Evolutionary conservation across 2,329 filamentous ascomycete genomes (phyloP), one percentile per base, ranked within the genome.

Genomic region (Aspergillus arachidicola): DNA sequence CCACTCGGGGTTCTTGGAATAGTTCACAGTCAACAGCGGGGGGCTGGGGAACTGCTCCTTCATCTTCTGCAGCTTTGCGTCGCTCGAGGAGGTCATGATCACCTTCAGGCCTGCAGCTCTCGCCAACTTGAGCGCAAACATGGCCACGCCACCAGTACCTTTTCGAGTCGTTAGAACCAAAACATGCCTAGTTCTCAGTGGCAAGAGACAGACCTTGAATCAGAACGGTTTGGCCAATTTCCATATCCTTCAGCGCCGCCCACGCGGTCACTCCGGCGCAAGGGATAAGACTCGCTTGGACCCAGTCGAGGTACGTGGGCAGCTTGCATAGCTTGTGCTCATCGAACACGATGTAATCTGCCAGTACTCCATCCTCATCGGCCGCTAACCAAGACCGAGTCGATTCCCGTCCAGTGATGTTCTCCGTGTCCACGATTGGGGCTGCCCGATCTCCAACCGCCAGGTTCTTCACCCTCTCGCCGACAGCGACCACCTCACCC

Each of bases 201-300:
- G 21, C 4, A 30, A 16, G 7, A 23, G 6, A 66, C 65, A 59
- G 64, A 76, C 78, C 80, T 75, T 83, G 81, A 45, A 83, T 80
- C 23, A 83, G 68, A 21, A 83, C 77, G 2, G 70, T 81, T 62
- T 79, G 67, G 1, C 80, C 79, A 21, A 80, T 75, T 0, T 64
- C 67, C 12, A 75, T 67, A 1, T 74, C 79, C 64, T 78, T 80
- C n/a, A 82, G 64, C 0, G 80, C 79, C 53, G 75, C 72, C 79
- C 81, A 83, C 1, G 82, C 81, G 0, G 81, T 83, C 0, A 78
- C 72, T 0, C 79, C 82, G 23, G 82, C 81, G 43, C 80, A 83
- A 0, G 80, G 80, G 19, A 84, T 73, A 1, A 75, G 75, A 9
- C 71, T 69, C 2, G 79, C 77, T 3, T 75, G 66, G 1, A 71